Evolutionary conservation across 2,329 filamentous ascomycete species (phyloP).

Genomic region (Neonectria punicea): DNA sequence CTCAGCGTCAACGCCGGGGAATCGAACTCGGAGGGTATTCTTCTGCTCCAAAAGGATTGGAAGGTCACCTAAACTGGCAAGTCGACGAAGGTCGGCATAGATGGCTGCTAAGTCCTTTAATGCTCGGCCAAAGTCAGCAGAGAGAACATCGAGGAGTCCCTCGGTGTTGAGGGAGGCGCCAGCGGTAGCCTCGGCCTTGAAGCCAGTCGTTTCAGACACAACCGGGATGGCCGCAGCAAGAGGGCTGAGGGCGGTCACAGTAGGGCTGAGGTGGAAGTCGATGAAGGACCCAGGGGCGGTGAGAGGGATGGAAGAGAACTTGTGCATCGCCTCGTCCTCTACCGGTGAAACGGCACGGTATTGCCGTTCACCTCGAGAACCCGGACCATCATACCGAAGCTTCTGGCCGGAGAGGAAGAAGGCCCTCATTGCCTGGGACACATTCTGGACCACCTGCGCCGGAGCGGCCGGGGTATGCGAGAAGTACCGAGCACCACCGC

Average conservation of each 20-base stretch:
- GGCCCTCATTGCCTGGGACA: slow-evolving; percentile 90
- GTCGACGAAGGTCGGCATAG: slow-evolving; percentile 81
- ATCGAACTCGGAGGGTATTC: slow-evolving; percentile 80
- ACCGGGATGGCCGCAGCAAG: slow-evolving; percentile 67
- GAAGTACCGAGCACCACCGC: slow-evolving; percentile 85
- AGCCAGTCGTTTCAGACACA: slow-evolving; percentile 55
- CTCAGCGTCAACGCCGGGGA: slow-evolving; percentile 87
- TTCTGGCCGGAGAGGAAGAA: slow-evolving; percentile 94
- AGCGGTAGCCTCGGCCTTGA: slow-evolving; percentile 54
- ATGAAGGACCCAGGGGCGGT: slow-evolving; percentile 79
- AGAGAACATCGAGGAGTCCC: slow-evolving; percentile 85
- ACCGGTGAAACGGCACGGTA: slow-evolving; percentile 81
- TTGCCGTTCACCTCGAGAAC: slow-evolving; percentile 77
- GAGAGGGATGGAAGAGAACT: slow-evolving; percentile 69
- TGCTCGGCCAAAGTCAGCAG: slow-evolving; percentile 87
- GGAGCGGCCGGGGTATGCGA: slow-evolving; percentile 87
- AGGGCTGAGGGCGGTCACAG: slow-evolving; percentile 86
- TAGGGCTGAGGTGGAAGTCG: slow-evolving; percentile 89
- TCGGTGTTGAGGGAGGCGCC: slow-evolving; percentile 79
- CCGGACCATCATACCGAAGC: slow-evolving; percentile 84
- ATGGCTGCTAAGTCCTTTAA: slow-evolving; percentile 84
- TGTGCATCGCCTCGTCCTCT: slow-evolving; percentile 77
- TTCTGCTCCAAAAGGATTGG: slow-evolving; percentile 78
- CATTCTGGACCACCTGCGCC: slow-evolving; percentile 92
- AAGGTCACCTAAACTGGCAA: slow-evolving; percentile 83